phyloP scores from a whole-genome alignment of 768 basidiomycete genomes.

The Pleurotus salmoneostramineus region DNA sequence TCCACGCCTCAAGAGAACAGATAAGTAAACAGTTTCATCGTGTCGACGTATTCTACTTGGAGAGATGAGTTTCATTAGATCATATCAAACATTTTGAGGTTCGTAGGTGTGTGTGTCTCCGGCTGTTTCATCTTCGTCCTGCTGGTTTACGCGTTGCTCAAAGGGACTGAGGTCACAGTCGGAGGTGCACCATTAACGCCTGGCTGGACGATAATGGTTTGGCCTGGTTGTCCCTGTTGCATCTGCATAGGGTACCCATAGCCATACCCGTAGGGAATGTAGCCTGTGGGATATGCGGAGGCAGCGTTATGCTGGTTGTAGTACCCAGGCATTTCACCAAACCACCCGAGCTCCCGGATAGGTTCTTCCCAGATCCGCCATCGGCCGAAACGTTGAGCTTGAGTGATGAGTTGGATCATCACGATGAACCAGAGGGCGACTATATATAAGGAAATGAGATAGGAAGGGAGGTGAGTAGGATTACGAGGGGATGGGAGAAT shows the following conservation, averaged over 20 bases:
- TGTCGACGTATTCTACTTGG: background rate
- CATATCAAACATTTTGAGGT: background rate
- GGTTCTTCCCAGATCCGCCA: slow-evolving; percentile 56
- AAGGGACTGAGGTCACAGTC: slow-evolving; percentile 58
- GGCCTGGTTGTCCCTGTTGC: slow-evolving; percentile 22
- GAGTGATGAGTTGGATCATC: slow-evolving; percentile 51
- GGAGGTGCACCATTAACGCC: slow-evolving; percentile 56
- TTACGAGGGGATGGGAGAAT: too few relatives aligned
- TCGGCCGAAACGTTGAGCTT: slow-evolving; percentile 51
- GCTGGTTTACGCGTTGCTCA: slow-evolving; percentile 15
- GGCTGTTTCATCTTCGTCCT: background rate
- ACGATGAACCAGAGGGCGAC: slow-evolving; percentile 46
- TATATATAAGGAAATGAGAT: slow-evolving; percentile 23
- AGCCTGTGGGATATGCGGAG: slow-evolving; percentile 25
- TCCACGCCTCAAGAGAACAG: background rate
- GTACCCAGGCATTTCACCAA: slow-evolving; percentile 66
- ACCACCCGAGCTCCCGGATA: slow-evolving; percentile 72
- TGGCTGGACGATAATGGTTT: slow-evolving; percentile 67
- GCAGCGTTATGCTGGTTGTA: slow-evolving; percentile 34
- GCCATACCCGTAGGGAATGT: slow-evolving; percentile 22
- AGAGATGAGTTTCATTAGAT: background rate
- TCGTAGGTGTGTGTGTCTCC: background rate
- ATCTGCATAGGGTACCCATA: slow-evolving; percentile 34
- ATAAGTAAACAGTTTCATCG: background rate
- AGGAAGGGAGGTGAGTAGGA: background rate